Evolutionary conservation across 2,329 filamentous ascomycete species (phyloP).

Genomic region (Tolypocladium inflatum): DNA sequence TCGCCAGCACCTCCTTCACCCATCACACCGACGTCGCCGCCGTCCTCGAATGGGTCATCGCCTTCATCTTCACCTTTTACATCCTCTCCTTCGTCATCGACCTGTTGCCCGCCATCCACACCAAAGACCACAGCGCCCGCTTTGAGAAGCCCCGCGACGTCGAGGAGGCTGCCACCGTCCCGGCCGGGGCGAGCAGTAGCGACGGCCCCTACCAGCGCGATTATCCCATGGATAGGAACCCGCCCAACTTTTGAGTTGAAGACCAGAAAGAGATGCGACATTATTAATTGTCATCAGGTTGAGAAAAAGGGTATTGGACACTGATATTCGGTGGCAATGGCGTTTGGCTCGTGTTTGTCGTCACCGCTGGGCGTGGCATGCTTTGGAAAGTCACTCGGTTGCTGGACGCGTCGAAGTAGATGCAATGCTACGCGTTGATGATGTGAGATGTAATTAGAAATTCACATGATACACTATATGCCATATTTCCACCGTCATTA

Average conservation of each 20-base stretch:
- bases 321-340: background rate
- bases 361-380: background rate
- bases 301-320: background rate
- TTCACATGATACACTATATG: background rate
- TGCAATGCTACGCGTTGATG: background rate
- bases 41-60: slow-evolving; percentile 68
- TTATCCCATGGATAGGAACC: slow-evolving; percentile 15
- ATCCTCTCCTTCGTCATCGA: slow-evolving; percentile 81
- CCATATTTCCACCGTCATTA: background rate
- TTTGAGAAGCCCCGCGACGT: slow-evolving; percentile 19
- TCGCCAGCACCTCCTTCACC: slow-evolving; percentile 47
- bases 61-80: slow-evolving; percentile 82
- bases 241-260: slow-evolving; percentile 3
- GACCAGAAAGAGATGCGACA: background rate
- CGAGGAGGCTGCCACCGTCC: slow-evolving; percentile 8
- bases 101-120: slow-evolving; percentile 66
- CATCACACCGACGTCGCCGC: slow-evolving; percentile 56
- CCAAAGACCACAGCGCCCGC: slow-evolving; percentile 27
- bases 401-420: background rate
- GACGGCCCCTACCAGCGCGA: slow-evolving; percentile 5
- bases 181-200: background rate
- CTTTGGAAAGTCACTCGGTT: background rate
- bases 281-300: background rate
- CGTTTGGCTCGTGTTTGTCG: background rate
- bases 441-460: background rate